Evolutionary conservation across 2,329 filamentous ascomycete species (phyloP).

Genomic region (Orbilia ellipsospora): DNA sequence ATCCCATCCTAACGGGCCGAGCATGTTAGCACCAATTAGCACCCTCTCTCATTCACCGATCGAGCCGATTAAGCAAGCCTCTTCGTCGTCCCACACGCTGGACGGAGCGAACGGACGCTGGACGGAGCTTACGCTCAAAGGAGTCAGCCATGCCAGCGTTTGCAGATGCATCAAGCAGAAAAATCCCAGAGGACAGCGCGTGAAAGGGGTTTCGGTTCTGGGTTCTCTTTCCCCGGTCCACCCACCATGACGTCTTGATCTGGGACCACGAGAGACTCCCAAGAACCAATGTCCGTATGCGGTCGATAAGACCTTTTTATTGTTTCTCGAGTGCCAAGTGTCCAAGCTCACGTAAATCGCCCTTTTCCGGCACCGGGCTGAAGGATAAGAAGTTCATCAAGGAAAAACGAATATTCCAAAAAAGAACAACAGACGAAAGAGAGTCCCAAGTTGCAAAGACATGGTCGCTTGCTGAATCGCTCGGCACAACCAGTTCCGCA

Average conservation of each 20-base stretch:
- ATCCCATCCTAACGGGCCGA: conserved; percentile 50
- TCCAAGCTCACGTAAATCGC: conserved; percentile 51
- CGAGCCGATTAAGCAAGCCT: conserved; percentile 8
- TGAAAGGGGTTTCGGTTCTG: conserved; percentile 44
- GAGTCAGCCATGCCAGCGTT: conserved; percentile 1
- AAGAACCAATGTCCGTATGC: conserved; percentile 47
- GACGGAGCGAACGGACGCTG: too few relatives aligned
- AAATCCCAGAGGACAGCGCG: conserved; percentile 31
- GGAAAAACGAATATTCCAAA: not conserved
- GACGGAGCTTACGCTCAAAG: not conserved
- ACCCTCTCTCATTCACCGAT: not conserved
- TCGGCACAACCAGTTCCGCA: not conserved
- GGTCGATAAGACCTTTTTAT: conserved; percentile 25
- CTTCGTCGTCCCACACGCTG: too few relatives aligned
- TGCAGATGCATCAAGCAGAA: conserved; percentile 15
- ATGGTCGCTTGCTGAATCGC: conserved; percentile 6
- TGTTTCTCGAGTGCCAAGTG: conserved; percentile 28
- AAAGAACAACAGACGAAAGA: too few relatives aligned
- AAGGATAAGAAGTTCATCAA: not conserved
- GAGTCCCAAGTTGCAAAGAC: too few relatives aligned
- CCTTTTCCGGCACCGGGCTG: conserved; percentile 49
- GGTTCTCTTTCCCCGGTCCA: conserved; percentile 41
- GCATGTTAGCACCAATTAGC: conserved; percentile 25
- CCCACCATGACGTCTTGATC: conserved; percentile 43
- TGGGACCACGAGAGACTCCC: conserved; percentile 15